Conservation (phyloP, 2,329 filamentous ascomycete species). For the Aspergillus pseudoterreus region DNA sequence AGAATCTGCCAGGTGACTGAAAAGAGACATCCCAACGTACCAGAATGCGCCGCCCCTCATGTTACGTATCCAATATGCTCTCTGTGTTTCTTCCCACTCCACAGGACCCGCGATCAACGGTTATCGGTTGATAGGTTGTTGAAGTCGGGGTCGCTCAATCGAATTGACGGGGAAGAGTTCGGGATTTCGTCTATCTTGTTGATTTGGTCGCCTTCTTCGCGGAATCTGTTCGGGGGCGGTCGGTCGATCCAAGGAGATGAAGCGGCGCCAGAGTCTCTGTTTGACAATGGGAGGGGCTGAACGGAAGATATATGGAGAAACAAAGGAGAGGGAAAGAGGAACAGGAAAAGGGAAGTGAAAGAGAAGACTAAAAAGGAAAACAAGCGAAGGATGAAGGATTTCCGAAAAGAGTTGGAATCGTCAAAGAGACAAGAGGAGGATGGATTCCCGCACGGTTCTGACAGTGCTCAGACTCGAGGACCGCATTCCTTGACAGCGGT, state of each 20-base stretch:
- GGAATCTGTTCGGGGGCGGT: conserved; percentile 12
- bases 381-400: not conserved
- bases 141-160: conserved; percentile 1
- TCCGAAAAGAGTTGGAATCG: conserved; percentile 6
- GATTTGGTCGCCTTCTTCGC: not conserved
- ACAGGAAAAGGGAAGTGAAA: conserved; percentile 1
- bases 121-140: not conserved
- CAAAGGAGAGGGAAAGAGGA: conserved; percentile 3
- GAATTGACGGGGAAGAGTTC: not conserved
- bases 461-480: conserved; percentile 18
- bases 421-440: not conserved
- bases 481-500: conserved; percentile 23
- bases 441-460: conserved; percentile 17
- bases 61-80: conserved; percentile 9
- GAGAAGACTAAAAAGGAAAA: not conserved
- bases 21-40: conserved; percentile 16
- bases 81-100: conserved; percentile 6
- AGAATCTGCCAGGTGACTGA: not conserved
- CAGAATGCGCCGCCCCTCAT: conserved; percentile 20
- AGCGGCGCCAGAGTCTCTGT: conserved; percentile 7
- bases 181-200: not conserved
- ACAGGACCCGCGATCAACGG: not conserved
- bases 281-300: not conserved
- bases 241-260: conserved; percentile 6
- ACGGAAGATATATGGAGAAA: not conserved